phyloP scores from a whole-genome alignment of 2,329 filamentous ascomycete genomes.

The Alternaria novae-zelandiae region DNA sequence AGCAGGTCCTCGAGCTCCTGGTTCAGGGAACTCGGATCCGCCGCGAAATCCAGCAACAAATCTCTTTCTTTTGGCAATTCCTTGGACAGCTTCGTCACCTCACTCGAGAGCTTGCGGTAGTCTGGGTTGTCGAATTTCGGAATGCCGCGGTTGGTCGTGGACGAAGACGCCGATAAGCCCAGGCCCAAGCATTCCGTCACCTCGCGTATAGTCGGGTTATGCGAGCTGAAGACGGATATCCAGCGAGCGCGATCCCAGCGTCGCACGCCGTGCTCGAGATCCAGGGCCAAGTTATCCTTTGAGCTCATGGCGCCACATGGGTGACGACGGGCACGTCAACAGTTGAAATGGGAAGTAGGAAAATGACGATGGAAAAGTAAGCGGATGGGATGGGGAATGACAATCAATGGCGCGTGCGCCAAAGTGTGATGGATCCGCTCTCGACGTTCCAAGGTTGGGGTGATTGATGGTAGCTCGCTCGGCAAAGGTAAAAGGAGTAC shows the following conservation, averaged over 20 bases:
- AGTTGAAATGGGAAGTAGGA: conserved; percentile 10
- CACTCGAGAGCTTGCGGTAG: conserved; percentile 44
- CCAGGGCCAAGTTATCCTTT: conserved; percentile 38
- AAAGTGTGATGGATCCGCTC: conserved; percentile 22
- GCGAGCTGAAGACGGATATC: conserved; percentile 47
- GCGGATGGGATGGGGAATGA: conserved; percentile 27
- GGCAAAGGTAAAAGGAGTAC: conserved; percentile 38
- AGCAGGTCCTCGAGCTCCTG: conserved; percentile 44
- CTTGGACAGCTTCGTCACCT: conserved; percentile 45
- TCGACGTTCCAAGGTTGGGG: conserved; percentile 19
- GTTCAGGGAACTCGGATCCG: conserved; percentile 40
- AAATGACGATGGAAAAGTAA: conserved; percentile 13
- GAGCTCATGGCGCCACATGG: conserved; percentile 40
- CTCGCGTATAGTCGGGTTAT: conserved; percentile 48
- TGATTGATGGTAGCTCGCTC: conserved; percentile 21
- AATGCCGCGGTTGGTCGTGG: conserved; percentile 46
- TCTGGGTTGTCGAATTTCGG: conserved; percentile 49
- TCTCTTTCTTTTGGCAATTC: conserved; percentile 47
- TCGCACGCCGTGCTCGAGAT: conserved; percentile 39
- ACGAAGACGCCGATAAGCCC: conserved; percentile 43
- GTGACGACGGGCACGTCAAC: conserved; percentile 5
- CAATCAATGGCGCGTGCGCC: conserved; percentile 26
- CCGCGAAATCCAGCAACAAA: conserved; percentile 46
- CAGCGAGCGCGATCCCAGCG: conserved; percentile 45
- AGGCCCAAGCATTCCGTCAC: conserved; percentile 46